These are phyloP conservation scores for Podila minutissima DNA, from an alignment of 192 early-diverging fungal species.

Conservation along the genomic window DNA sequence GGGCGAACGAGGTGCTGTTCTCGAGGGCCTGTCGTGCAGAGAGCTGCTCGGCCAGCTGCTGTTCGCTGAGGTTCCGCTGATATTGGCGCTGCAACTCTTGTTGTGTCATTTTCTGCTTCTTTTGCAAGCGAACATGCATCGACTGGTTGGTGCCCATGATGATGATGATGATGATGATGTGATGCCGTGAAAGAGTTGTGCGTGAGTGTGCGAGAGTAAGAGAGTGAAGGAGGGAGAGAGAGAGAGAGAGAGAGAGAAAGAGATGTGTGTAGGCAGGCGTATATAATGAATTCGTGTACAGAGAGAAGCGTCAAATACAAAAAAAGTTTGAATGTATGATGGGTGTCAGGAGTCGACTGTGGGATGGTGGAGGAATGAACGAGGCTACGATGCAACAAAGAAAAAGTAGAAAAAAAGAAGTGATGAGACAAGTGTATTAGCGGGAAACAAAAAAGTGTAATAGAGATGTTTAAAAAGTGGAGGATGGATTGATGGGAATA, in stretches of 20 bases:
- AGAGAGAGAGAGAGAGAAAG: background rate
- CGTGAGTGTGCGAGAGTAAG: background rate
- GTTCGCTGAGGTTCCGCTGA: conserved; percentile 46
- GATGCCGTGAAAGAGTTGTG: background rate
- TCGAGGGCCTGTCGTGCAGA: conserved; percentile 30
- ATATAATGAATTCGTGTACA: too few species aligned
- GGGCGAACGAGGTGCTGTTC: conserved; percentile 16
- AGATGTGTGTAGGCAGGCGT: too few species aligned
- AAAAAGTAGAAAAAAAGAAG: too few species aligned
- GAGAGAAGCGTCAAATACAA: too few species aligned
- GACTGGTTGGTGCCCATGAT: conserved; percentile 45
- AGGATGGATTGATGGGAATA: background rate
- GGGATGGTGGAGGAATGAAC: too few species aligned
- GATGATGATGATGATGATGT: conserved; percentile 11
- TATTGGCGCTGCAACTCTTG: conserved; percentile 46
- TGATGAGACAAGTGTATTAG: too few species aligned
- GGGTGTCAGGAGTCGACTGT: background rate
- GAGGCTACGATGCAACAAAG: too few species aligned
- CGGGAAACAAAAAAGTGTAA: too few species aligned
- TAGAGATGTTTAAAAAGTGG: background rate
- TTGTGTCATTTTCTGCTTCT: conserved; percentile 42
- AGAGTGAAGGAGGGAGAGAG: background rate
- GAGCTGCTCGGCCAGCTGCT: conserved; percentile 39
- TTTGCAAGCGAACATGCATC: conserved; percentile 32
- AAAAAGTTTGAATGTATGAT: background rate